Evolutionary conservation across 148 eudicot species (phyloP).

Genomic region (Tetragonia tetragonoides): DNA sequence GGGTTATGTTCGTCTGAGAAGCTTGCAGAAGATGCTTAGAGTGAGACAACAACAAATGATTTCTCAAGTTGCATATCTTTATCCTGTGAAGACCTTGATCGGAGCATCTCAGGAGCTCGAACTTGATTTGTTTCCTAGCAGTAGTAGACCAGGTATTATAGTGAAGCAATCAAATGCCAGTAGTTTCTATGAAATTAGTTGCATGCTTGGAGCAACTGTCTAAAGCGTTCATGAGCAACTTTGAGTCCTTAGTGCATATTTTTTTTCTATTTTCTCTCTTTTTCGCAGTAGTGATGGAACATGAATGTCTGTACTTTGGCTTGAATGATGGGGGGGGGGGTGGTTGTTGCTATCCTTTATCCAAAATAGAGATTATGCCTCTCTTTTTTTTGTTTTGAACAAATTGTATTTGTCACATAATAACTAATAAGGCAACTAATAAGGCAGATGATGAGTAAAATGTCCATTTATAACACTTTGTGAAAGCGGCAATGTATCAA

Average conservation of each 20-base stretch:
- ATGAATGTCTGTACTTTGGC: not conserved
- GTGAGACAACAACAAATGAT: conserved; percentile 82
- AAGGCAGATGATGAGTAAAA: not conserved
- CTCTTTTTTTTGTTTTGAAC: too few species aligned
- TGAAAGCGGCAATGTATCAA: not conserved
- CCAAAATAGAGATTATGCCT: too few species aligned
- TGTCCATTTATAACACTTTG: not conserved
- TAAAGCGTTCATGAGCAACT: not conserved
- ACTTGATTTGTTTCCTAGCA: conserved; percentile 78
- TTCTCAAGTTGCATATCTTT: conserved; percentile 76
- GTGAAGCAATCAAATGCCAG: not conserved
- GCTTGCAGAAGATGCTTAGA: conserved; percentile 64
- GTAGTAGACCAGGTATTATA: conserved; percentile 57
- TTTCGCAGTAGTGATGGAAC: not conserved
- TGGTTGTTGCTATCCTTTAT: too few species aligned
- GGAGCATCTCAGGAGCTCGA: conserved; percentile 81
- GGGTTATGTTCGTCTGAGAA: conserved; percentile 56
- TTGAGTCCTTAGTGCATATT: not conserved
- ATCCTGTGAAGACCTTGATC: conserved; percentile 79
- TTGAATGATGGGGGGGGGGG: too few species aligned
- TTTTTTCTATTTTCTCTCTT: not conserved
- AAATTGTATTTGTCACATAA: too few species aligned
- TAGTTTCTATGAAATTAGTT: not conserved
- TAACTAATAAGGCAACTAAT: too few species aligned
- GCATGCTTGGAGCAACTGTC: not conserved